Percentiles rank a stretch among this genome's conserved stretches.
These are phyloP conservation scores for Pleurotus salmoneostramineus DNA, from an alignment of 768 basidiomycete species.

Conservation along the genomic window DNA sequence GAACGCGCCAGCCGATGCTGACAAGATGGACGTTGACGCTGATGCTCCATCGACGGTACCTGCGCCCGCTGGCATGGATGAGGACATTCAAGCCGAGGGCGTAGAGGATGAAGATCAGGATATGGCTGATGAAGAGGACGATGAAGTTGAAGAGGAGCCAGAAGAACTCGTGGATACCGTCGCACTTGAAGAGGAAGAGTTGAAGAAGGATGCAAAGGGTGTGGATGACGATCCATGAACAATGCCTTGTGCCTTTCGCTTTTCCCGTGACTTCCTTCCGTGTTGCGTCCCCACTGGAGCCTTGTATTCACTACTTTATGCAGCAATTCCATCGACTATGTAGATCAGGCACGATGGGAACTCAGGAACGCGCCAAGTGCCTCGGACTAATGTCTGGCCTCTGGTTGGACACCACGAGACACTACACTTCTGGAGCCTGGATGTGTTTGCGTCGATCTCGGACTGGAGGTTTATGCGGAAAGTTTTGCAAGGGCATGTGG, in stretches of 20 bases:
- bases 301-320: background rate
- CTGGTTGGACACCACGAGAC: too few relatives aligned
- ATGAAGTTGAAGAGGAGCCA: constrained; percentile 34
- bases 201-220: constrained; percentile 31
- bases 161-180: constrained; percentile 38
- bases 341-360: too few relatives aligned
- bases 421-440: too few relatives aligned
- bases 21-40: constrained; percentile 29
- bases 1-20: constrained; percentile 13
- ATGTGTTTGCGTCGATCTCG: too few relatives aligned
- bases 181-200: constrained; percentile 40
- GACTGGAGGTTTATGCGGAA: too few relatives aligned
- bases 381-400: too few relatives aligned
- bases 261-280: background rate
- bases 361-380: too few relatives aligned
- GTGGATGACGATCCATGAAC: constrained; percentile 23
- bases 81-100: constrained; percentile 27
- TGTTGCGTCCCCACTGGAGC: background rate
- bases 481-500: too few relatives aligned
- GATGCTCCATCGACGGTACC: constrained; percentile 15
- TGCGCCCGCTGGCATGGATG: constrained; percentile 22
- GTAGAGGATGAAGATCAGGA: constrained; percentile 32
- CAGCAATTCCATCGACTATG: too few relatives aligned
- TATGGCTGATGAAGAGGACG: constrained; percentile 30
- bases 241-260: background rate